Evolutionary conservation across 78 protist species (phyloP).

Genomic region (Planoprotostelium fungivorum): DNA sequence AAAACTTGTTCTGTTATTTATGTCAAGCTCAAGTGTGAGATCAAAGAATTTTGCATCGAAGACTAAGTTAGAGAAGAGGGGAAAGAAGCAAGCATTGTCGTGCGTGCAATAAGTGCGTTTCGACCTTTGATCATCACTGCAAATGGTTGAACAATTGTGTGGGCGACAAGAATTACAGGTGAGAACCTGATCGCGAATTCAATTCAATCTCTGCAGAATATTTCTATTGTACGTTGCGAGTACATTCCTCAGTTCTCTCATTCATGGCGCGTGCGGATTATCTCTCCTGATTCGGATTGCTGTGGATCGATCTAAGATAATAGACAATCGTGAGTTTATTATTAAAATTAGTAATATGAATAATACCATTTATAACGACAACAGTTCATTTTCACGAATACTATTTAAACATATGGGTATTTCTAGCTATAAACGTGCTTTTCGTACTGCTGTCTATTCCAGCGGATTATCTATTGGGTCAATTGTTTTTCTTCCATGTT

Average conservation of each 20-base stretch:
- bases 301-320: neutral
- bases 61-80: neutral
- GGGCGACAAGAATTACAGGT: conserved; percentile 50
- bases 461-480: neutral
- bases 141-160: conserved; percentile 72
- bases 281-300: neutral
- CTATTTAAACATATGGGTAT: neutral
- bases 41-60: neutral
- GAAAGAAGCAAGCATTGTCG: conserved; percentile 56
- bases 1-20: neutral
- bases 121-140: conserved; percentile 83
- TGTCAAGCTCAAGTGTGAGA: neutral
- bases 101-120: conserved; percentile 66
- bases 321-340: neutral
- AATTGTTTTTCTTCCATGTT: neutral
- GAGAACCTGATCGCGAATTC: neutral
- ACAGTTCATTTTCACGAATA: neutral
- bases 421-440: neutral
- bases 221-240: neutral
- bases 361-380: neutral
- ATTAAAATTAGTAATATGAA: neutral
- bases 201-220: neutral
- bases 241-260: neutral
- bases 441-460: neutral
- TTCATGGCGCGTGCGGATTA: neutral